Evolutionary conservation across 306 rosid genomes (phyloP), one percentile per base, ranked within the genome.

Genomic region (Malus sylvestris): DNA sequence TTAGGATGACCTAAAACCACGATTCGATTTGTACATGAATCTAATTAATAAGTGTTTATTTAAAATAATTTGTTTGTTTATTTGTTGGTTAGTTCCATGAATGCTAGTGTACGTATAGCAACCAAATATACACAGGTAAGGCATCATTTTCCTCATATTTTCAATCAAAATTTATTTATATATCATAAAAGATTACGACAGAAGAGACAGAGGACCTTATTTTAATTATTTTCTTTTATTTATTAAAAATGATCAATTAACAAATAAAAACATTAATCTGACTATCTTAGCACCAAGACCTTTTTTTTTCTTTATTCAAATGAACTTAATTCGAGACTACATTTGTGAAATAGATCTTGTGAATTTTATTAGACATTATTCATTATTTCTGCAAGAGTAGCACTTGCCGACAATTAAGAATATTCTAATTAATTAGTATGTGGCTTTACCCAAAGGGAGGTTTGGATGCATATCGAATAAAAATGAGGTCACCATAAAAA

Each of bases 141-240:
- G 22, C 81, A 76, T 71, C 81, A 30, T 32, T 65, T 35, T 76
- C 84, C 29, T 51, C 70, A 40, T 7, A 55, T 68, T 68, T 8
- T 60, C 40, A 40, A 59, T 38, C 2, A 57, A 22, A 14, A 7
- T n/a, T 4, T 57, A 16, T 12, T 8, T 22, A 35, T 22, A 35
- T 35, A 35, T 8, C 42, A 38, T 38, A 0, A 38, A 7, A 38
- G 42, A 38, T 38, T 38, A 38, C 67, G 40, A 19, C 55, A 72
- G 53, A 57, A 38, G 44, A n/a, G 51, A 44, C 66, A 72, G 51
- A 12, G 6, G 29, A 53, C n/a, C 23, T 40, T 57, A 0, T 8
- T 12, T 33, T 55, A 12, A 11, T 13, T 3, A 9, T 22, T 30
- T 38, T 40, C n/a, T 57, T 11, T 33, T 72, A 33, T 9, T 68